These are phyloP conservation scores for Avena atlantica DNA, from an alignment of 176 grass and related monocot species.

Conservation along the genomic window DNA sequence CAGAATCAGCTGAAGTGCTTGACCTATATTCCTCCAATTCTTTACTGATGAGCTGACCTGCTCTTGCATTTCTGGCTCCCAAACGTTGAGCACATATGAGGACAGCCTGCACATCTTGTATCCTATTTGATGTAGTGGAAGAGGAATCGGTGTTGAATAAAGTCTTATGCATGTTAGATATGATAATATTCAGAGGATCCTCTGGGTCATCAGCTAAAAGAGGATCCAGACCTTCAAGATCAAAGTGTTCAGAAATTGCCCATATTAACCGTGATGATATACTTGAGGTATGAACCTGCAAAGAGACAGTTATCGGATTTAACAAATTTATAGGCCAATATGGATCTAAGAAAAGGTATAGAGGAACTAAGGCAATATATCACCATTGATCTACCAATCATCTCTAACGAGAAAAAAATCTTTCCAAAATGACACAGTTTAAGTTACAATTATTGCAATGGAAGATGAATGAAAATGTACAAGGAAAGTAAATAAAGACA, in stretches of 20 bases:
- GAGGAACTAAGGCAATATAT: constrained; percentile 3
- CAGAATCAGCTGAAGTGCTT: constrained; percentile 76
- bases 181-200: constrained; percentile 94
- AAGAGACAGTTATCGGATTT: constrained; percentile 37
- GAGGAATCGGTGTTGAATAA: constrained; percentile 88
- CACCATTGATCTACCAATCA: constrained; percentile 1
- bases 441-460: constrained; percentile 22
- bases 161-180: constrained; percentile 97
- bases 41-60: constrained; percentile 83
- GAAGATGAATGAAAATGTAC: not conserved
- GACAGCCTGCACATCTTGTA: constrained; percentile 92
- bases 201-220: constrained; percentile 99
- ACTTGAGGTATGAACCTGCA: constrained; percentile 86
- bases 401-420: constrained; percentile 16
- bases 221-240: constrained; percentile 97
- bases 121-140: constrained; percentile 79
- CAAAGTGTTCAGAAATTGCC: constrained; percentile 97
- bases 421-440: constrained; percentile 10
- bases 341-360: not conserved
- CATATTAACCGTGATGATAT: constrained; percentile 88
- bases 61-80: constrained; percentile 87
- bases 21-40: constrained; percentile 92
- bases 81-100: constrained; percentile 90
- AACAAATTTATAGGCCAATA: constrained; percentile 20
- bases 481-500: constrained; percentile 14